Conservation (phyloP, 2,329 filamentous ascomycete species). For the Aureobasidium sp. region DNA sequence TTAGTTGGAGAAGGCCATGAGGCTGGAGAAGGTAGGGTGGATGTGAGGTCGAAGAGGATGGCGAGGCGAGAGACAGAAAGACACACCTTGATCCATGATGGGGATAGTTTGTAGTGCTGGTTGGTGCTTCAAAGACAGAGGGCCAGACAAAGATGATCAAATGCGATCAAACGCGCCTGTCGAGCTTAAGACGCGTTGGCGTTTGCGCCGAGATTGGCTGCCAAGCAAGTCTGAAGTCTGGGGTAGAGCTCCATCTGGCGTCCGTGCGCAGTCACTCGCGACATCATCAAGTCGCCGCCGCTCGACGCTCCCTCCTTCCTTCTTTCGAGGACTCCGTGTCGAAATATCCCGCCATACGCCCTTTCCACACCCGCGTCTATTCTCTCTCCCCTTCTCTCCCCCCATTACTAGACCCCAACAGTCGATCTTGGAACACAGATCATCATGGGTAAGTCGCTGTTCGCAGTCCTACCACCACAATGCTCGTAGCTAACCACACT, state of each 20-base stretch:
- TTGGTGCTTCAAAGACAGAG: background rate
- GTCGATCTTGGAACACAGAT: conserved; percentile 25
- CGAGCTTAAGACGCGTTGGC: background rate
- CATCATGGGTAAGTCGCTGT: conserved; percentile 25
- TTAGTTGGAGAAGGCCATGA: background rate
- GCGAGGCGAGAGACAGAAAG: background rate
- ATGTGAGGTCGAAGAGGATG: background rate
- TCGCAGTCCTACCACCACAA: background rate
- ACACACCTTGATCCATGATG: conserved; percentile 7
- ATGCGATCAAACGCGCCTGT: background rate
- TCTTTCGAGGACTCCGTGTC: conserved; percentile 32
- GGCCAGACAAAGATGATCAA: background rate
- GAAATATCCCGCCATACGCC: conserved; percentile 21
- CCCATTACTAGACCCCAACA: background rate
- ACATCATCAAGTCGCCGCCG: conserved; percentile 1
- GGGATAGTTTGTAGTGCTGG: background rate
- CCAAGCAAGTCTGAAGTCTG: background rate
- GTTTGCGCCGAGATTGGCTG: background rate
- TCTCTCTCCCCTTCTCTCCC: conserved; percentile 1
- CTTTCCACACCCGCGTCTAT: conserved; percentile 16
- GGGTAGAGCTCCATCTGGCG: background rate
- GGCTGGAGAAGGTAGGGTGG: background rate
- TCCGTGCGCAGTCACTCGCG: background rate
- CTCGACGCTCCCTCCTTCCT: conserved; percentile 15
- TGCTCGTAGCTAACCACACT: background rate